Evolutionary conservation across 106 monocot genomes (phyloP), one percentile per base, ranked within the genome.

Genomic region (Acorus gramineus): DNA sequence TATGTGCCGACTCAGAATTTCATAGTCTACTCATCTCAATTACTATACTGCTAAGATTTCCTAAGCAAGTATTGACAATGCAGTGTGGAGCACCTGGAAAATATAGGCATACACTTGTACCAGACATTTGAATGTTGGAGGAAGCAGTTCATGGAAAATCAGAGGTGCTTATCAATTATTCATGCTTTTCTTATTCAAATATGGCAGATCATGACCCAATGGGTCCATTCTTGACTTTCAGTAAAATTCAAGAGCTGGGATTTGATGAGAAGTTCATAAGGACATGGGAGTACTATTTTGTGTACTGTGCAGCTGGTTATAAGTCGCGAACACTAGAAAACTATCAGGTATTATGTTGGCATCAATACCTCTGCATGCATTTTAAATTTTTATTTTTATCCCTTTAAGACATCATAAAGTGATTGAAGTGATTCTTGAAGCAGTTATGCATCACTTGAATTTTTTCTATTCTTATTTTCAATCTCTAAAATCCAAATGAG

Each of bases 211-310:
- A 28, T 28, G 28, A 28, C 28, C 0, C 28, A 28, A 28, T 28
- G 28, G 28, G 28, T 28, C 28, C 1, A 1, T 28, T 28, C 53
- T 14, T 13, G 44, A 5, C 60, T 44, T 74, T 48, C 77, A 95
- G 95, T 5, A 50, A 85, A 61, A 85, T 95, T 72, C 66, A 75
- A 65, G 71, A 72, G 10, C 63, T 95, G 55, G 95, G 95, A 53
- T 95, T 90, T 62, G 95, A 95, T 49, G 84, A 86, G 45, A 87
- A 80, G 66, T 90, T 95, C 67, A 73, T 87, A 45, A 66, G 95
- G 0, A 90, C 80, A 44, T 95, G 95, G 95, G 90, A 95, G 53
- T 95, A 95, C 62, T 95, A 95, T 60, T 95, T 95, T 55, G 68
- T 87, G 14, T 95, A 90, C 58, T 95, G 82, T 71, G 90, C 90